Evolutionary conservation across 2,329 filamentous ascomycete species (phyloP), one percentile per base, ranked within the genome.

Genomic region (Dactylellina haptotyla): DNA sequence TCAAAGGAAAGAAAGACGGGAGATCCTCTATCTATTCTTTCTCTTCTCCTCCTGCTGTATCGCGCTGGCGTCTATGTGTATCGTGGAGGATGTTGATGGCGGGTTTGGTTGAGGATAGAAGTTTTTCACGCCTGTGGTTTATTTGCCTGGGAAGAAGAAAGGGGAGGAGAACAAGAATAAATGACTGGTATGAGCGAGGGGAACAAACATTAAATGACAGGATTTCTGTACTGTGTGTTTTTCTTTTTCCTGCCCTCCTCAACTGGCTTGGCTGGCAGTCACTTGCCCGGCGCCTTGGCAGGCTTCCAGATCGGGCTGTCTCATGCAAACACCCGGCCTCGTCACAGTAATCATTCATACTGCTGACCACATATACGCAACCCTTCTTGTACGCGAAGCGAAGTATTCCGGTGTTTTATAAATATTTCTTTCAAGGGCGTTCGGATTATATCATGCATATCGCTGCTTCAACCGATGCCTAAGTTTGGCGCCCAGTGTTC

Each of bases 21-120:
- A 61, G 67, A 59, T 78, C 76, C 76, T 78, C 75, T 76, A 56
- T 66, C 43, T 28, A 41, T 32, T 48, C 62, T 51, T 50, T 57
- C 28, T 32, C 34, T n/a, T 45, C 34, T 51, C 28, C 26, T 30
- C 2, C 9, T 34, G 18, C 10, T 16, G 23, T n/a, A 23, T 48
- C 26, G 18, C 25, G 45, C 9, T 41, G 30, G 37, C 30, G 26
- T 39, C 53, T 65, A 50, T 65, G 4, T 67, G 54, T 67, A 45
- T 45, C 45, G 32, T 25, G 39, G 46, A 32, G 26, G 23, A 37
- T 26, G 46, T 16, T n/a, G 46, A 54, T 6, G 37, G 30, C 48
- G 45, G 63, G 30, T 51, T 54, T 37, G 43, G 48, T 41, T 30
- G 48, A 46, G 28, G 53, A 58, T 30, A 48, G 51, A 53, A 39